Percentiles rank a stretch among this genome's conserved stretches.
Conservation (phyloP, 345 rosid species). For the Garcia nutans region DNA sequence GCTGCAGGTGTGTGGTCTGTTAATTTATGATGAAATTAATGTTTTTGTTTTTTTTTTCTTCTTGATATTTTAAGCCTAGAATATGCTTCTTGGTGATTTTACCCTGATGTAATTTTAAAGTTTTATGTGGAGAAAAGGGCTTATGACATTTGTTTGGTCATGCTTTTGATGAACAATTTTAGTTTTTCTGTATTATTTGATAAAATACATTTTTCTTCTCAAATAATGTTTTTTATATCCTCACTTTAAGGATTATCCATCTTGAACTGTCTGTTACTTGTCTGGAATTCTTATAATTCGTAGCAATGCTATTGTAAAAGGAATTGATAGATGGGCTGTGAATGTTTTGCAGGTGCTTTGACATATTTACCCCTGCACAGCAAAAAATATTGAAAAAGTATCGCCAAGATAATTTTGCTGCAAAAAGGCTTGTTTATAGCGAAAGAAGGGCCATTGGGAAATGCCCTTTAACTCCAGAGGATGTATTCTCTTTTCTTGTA, state of each 20-base stretch:
- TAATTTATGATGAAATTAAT: background rate
- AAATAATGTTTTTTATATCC: background rate
- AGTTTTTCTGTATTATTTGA: background rate
- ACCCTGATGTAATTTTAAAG: background rate
- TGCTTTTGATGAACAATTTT: background rate
- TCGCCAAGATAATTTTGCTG: conserved; percentile 78
- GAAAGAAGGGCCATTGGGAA: conserved; percentile 89
- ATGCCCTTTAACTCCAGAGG: conserved; percentile 90
- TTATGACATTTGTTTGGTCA: background rate
- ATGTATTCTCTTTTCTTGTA: conserved; percentile 42
- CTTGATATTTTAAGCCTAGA: background rate
- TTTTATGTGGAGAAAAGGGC: background rate
- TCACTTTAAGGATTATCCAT: background rate
- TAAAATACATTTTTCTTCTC: background rate
- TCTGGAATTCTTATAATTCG: background rate
- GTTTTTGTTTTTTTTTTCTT: background rate
- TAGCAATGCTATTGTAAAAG: background rate
- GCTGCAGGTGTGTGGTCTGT: background rate
- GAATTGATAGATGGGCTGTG: conserved; percentile 6
- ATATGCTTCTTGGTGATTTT: background rate
- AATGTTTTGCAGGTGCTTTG: conserved; percentile 66
- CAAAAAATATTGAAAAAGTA: conserved; percentile 73
- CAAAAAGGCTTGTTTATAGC: conserved; percentile 56
- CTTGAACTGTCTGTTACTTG: background rate
- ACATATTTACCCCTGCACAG: conserved; percentile 76